Percentiles rank a stretch among this genome's conserved stretches.
Conservation (phyloP, 768 basidiomycete genomes). For the Hericium erinaceus region DNA sequence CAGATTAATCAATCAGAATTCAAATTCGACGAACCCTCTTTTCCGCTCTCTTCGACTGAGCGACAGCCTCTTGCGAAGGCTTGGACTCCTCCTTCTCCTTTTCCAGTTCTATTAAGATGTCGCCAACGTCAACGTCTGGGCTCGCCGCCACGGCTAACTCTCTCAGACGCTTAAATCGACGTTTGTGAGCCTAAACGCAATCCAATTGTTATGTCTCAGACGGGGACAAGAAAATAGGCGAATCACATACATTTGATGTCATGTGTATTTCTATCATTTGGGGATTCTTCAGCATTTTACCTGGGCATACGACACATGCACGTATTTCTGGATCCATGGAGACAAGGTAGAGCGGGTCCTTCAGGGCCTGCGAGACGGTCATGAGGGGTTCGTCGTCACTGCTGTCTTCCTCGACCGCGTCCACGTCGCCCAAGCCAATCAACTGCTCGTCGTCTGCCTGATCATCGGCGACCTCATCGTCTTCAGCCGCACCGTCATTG, state of each 20-base stretch:
- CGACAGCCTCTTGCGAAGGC: constrained; percentile 1
- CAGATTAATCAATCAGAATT: not conserved
- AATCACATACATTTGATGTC: constrained; percentile 51
- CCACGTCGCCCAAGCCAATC: not conserved
- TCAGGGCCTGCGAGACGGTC: constrained; percentile 49
- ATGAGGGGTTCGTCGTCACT: constrained; percentile 33
- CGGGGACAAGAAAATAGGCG: not conserved
- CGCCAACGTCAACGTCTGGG: constrained; percentile 40
- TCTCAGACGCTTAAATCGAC: constrained; percentile 46
- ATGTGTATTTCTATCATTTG: constrained; percentile 50
- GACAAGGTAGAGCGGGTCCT: constrained; percentile 53
- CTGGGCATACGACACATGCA: constrained; percentile 62
- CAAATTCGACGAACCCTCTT: constrained; percentile 42
- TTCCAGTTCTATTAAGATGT: constrained; percentile 22
- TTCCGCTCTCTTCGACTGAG: constrained; percentile 47
- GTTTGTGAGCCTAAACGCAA: constrained; percentile 47
- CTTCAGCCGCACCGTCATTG: constrained; percentile 12
- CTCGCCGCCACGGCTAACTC: constrained; percentile 29
- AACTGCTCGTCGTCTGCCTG: not conserved
- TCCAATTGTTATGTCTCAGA: not conserved
- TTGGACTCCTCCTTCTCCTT: constrained; percentile 1
- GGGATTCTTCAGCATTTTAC: constrained; percentile 55
- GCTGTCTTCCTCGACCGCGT: constrained; percentile 14
- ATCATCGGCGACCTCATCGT: constrained; percentile 17
- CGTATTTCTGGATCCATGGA: constrained; percentile 45